A percentile compares a stretch with the other conserved stretches of the same genome.
phyloP scores from a whole-genome alignment of 31 red algal genomes.

The Odonthalia washingtoniensis region DNA sequence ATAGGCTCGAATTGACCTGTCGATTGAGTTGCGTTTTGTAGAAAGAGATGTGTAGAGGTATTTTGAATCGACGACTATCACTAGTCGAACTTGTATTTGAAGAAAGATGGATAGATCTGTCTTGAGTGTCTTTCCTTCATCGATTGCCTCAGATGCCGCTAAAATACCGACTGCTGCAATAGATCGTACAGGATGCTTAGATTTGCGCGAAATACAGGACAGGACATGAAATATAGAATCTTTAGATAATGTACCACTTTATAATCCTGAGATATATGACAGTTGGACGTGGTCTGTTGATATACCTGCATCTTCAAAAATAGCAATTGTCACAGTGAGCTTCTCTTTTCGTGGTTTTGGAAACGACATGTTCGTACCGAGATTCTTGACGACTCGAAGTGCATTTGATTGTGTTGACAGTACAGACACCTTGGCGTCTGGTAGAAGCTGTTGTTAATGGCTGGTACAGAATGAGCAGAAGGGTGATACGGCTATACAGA shows the following conservation, averaged over 20 bases:
- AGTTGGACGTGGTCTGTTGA: constrained; percentile 20
- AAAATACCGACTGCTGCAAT: neutral
- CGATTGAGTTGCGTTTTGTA: too few relatives aligned
- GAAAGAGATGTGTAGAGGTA: neutral
- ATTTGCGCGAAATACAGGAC: constrained; percentile 3
- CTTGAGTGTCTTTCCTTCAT: neutral
- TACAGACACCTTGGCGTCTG: neutral
- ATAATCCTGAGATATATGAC: constrained; percentile 10
- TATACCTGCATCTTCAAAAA: constrained; percentile 24
- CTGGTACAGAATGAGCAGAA: neutral
- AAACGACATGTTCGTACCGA: neutral
- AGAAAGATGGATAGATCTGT: neutral
- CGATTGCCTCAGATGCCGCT: constrained; percentile 5
- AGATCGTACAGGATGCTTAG: neutral
- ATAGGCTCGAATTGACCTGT: constrained; percentile 9
- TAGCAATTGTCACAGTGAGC: neutral
- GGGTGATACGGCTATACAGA: neutral
- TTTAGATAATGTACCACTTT: neutral
- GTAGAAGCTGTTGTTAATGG: neutral
- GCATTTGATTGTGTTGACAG: neutral
- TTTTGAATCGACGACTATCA: constrained; percentile 2
- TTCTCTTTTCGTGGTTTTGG: neutral
- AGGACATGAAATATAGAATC: too few relatives aligned
- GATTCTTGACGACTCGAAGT: neutral
- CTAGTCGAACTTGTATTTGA: neutral